Percentiles rank a stretch among this genome's conserved stretches.
These are phyloP conservation scores for Saccharomycopsis microspora DNA, from an alignment of 805 yeast genomes.

Conservation along the genomic window DNA sequence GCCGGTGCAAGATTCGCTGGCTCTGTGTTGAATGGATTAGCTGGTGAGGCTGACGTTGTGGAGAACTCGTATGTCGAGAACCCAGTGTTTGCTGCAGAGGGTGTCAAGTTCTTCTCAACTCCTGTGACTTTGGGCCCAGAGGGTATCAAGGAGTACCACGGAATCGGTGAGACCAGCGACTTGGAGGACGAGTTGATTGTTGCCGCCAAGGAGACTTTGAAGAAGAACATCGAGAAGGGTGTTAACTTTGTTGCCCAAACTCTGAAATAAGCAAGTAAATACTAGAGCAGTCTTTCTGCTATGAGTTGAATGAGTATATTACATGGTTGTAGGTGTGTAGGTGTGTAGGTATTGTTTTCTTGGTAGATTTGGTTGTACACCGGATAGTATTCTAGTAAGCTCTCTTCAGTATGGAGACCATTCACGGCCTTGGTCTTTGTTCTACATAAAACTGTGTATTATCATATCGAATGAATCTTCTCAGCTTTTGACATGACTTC, in stretches of 20 bases:
- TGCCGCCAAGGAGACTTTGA: constrained; percentile 79
- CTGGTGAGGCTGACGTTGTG: constrained; percentile 41
- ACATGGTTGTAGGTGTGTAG: too few species aligned
- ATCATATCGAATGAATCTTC: too few species aligned
- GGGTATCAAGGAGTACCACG: constrained; percentile 78
- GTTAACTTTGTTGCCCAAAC: constrained; percentile 53
- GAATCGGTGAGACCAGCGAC: constrained; percentile 56
- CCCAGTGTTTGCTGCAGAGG: constrained; percentile 75
- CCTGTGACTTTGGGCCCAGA: constrained; percentile 86
- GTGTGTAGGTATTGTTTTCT: too few species aligned
- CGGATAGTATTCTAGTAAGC: too few species aligned
- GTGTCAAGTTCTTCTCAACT: constrained; percentile 94
- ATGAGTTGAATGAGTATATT: too few species aligned
- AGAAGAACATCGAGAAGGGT: constrained; percentile 91
- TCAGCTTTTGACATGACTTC: too few species aligned
- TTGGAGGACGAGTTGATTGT: constrained; percentile 80
- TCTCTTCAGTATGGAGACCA: too few species aligned
- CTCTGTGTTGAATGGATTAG: constrained; percentile 44
- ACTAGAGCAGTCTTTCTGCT: too few species aligned
- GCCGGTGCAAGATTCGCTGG: constrained; percentile 72
- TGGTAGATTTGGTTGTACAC: too few species aligned
- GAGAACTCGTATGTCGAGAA: constrained; percentile 71
- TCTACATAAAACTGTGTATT: too few species aligned
- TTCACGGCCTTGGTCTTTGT: too few species aligned
- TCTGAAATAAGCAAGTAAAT: constrained; percentile 9